phyloP scores from a whole-genome alignment of 306 rosid species.

The Morella rubra region DNA sequence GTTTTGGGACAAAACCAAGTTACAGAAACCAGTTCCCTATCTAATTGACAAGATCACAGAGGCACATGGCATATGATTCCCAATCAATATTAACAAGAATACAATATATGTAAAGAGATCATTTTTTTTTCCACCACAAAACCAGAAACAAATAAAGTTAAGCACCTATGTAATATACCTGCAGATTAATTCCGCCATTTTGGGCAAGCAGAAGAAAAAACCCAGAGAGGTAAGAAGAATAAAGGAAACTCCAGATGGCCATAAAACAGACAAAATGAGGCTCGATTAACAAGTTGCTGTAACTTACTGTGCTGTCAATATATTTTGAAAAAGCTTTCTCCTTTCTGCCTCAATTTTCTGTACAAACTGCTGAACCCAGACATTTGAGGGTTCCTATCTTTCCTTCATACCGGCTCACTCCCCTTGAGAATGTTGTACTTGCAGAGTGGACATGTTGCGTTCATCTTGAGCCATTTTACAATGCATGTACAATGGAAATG shows the following conservation, averaged over 20 bases:
- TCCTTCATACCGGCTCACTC: slow-evolving; percentile 61
- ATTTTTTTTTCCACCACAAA: background rate
- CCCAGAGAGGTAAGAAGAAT: slow-evolving; percentile 11
- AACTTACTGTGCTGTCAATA: slow-evolving; percentile 33
- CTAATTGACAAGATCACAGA: slow-evolving; percentile 3
- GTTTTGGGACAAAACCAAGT: background rate
- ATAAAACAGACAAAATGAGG: slow-evolving; percentile 21
- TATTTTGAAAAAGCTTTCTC: slow-evolving; percentile 31
- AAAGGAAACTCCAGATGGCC: slow-evolving; percentile 5
- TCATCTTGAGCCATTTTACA: slow-evolving; percentile 92
- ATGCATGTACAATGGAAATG: slow-evolving; percentile 85
- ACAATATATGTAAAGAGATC: background rate
- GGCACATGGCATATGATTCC: background rate
- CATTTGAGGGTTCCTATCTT: slow-evolving; percentile 20
- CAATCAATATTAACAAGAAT: slow-evolving; percentile 9
- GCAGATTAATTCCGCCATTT: slow-evolving; percentile 9
- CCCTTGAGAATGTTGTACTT: slow-evolving; percentile 91
- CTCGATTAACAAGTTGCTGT: slow-evolving; percentile 17
- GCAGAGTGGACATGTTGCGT: slow-evolving; percentile 99
- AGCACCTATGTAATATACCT: background rate
- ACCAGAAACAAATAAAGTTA: background rate
- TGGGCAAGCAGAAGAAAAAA: slow-evolving; percentile 9
- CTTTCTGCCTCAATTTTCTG: slow-evolving; percentile 42
- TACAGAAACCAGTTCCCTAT: background rate
- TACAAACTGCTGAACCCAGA: slow-evolving; percentile 36